Conservation (phyloP, 768 basidiomycete genomes). For the Hypholoma sublateritium region DNA sequence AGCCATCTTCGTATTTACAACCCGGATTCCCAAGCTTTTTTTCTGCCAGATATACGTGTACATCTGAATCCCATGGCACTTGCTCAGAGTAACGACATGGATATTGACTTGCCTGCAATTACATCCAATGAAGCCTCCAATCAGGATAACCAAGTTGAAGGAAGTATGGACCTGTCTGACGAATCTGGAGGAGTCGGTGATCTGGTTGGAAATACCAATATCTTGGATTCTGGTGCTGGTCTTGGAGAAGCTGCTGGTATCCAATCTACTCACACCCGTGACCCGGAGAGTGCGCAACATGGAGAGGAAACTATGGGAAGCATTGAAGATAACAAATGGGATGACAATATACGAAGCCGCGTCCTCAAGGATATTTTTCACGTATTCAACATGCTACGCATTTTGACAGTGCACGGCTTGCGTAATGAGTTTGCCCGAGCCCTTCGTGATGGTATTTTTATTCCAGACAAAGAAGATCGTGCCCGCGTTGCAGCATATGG, state of each 20-base stretch:
- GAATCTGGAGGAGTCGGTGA: conserved; percentile 29
- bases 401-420: conserved; percentile 25
- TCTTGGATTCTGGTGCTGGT: neutral
- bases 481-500: too few species aligned
- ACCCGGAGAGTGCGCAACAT: neutral
- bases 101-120: neutral
- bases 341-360: conserved; percentile 10
- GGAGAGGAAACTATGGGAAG: neutral
- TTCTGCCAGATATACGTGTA: neutral
- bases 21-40: neutral
- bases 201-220: conserved; percentile 29
- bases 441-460: too few species aligned
- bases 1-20: conserved; percentile 8
- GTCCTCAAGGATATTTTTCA: conserved; percentile 30
- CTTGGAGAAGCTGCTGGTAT: neutral
- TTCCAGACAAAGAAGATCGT: too few species aligned
- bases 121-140: neutral
- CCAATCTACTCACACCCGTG: neutral
- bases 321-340: neutral
- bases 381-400: conserved; percentile 27
- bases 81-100: neutral
- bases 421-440: conserved; percentile 16
- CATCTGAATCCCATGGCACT: too few species aligned
- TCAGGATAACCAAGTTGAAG: neutral
- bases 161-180: neutral